Conservation (phyloP, 2,329 filamentous ascomycete genomes). For the Fusarium brachygibbosum region DNA sequence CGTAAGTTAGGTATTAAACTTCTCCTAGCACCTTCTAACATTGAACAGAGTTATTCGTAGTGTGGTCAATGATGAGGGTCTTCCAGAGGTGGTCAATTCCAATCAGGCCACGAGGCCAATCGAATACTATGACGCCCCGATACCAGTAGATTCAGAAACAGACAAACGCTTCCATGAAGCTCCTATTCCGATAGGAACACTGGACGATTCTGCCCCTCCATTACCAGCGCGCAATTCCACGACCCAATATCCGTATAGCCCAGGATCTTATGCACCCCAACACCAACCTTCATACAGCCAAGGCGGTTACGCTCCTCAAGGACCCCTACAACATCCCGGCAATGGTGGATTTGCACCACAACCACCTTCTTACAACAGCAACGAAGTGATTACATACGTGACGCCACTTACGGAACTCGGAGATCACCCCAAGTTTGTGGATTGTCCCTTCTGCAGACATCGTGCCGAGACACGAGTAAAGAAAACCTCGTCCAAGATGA, state of each 20-base stretch:
- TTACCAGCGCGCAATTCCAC: constrained; percentile 5
- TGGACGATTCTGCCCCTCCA: constrained; percentile 7
- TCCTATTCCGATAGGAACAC: constrained; percentile 14
- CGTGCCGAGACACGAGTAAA: constrained; percentile 42
- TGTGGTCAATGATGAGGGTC: constrained; percentile 33
- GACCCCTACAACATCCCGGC: not conserved
- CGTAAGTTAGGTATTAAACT: not conserved
- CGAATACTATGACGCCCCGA: constrained; percentile 32
- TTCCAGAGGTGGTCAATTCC: constrained; percentile 37
- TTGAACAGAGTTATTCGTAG: constrained; percentile 17
- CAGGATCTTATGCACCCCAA: not conserved
- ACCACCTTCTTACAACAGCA: not conserved
- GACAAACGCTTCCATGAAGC: constrained; percentile 19
- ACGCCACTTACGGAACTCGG: constrained; percentile 42
- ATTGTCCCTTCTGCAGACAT: constrained; percentile 44
- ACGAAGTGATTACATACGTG: constrained; percentile 22
- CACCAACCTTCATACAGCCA: not conserved
- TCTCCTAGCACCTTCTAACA: not conserved
- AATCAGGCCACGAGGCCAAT: not conserved
- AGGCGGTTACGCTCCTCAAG: not conserved
- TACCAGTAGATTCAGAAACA: constrained; percentile 37
- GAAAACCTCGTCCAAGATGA: constrained; percentile 36
- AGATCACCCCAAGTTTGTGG: constrained; percentile 43
- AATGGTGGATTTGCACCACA: constrained; percentile 10
- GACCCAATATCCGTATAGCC: constrained; percentile 4